phyloP scores from a whole-genome alignment of 2,329 filamentous ascomycete species.

The Botrytis fabae region DNA sequence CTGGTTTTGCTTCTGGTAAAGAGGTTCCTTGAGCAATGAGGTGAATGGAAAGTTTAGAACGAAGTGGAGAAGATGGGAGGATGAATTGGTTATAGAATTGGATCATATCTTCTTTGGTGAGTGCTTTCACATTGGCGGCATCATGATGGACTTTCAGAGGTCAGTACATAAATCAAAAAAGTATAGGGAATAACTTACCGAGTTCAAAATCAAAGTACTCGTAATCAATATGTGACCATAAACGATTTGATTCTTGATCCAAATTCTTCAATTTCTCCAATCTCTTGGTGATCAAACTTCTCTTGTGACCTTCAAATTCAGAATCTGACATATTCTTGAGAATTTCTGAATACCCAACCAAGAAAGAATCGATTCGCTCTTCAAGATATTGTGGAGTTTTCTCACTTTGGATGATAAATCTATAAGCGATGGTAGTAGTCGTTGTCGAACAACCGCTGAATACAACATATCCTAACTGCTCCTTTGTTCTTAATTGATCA shows the following conservation, averaged over 20 bases:
- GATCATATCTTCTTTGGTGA: slow-evolving; percentile 79
- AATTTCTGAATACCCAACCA: slow-evolving; percentile 64
- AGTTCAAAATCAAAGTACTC: slow-evolving; percentile 90
- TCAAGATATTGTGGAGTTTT: slow-evolving; percentile 81
- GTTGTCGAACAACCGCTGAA: slow-evolving; percentile 75
- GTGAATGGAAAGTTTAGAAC: slow-evolving; percentile 85
- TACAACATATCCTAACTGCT: slow-evolving; percentile 96
- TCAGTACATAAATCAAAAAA: slow-evolving; percentile 21
- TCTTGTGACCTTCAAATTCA: slow-evolving; percentile 89
- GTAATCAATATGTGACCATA: slow-evolving; percentile 81
- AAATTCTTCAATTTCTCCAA: slow-evolving; percentile 93
- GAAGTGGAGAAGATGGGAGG: slow-evolving; percentile 66
- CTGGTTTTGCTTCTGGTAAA: slow-evolving; percentile 43
- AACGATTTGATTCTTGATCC: slow-evolving; percentile 75
- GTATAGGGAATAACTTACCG: slow-evolving; percentile 53
- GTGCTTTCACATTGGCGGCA: slow-evolving; percentile 67
- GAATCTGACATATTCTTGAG: slow-evolving; percentile 75
- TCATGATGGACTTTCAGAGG: slow-evolving; percentile 52
- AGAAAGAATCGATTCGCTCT: slow-evolving; percentile 81
- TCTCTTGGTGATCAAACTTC: slow-evolving; percentile 81
- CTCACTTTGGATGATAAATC: slow-evolving; percentile 93
- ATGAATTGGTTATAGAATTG: slow-evolving; percentile 78
- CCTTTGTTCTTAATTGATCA: slow-evolving; percentile 91
- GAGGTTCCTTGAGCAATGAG: slow-evolving; percentile 68
- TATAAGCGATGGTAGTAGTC: slow-evolving; percentile 78